phyloP scores from a whole-genome alignment of 495 filamentous ascomycete genomes.

The Lepidopterella palustris region DNA sequence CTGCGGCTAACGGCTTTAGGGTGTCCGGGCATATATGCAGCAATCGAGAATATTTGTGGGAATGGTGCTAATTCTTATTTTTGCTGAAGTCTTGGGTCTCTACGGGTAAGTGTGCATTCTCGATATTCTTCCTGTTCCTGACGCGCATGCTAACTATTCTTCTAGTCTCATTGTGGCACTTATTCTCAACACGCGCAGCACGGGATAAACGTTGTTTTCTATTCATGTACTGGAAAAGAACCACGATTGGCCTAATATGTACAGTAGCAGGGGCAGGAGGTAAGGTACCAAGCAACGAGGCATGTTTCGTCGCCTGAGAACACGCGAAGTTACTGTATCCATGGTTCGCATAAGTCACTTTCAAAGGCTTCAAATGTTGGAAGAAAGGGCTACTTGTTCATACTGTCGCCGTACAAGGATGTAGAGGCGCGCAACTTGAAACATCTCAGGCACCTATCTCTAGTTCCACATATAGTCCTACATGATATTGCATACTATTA shows the following conservation, averaged over 20 bases:
- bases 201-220: conserved; percentile 11
- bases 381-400: background rate
- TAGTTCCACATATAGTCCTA: background rate
- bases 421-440: background rate
- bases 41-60: conserved; percentile 94
- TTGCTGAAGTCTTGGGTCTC: conserved; percentile 92
- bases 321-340: background rate
- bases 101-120: conserved; percentile 91
- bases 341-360: background rate
- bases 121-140: too few species aligned
- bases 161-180: conserved; percentile 40
- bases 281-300: background rate
- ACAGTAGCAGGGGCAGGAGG: background rate
- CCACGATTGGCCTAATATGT: background rate
- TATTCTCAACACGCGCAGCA: conserved; percentile 40
- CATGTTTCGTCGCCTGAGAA: background rate
- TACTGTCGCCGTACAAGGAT: background rate
- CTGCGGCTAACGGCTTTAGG: conserved; percentile 44
- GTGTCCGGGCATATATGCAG: conserved; percentile 89
- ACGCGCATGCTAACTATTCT: conserved; percentile 1
- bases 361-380: background rate
- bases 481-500: background rate
- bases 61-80: conserved; percentile 98
- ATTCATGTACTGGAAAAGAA: background rate
- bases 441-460: background rate